Evolutionary conservation across 768 basidiomycete genomes (phyloP).

Genomic region (Lentinula aciculospora): DNA sequence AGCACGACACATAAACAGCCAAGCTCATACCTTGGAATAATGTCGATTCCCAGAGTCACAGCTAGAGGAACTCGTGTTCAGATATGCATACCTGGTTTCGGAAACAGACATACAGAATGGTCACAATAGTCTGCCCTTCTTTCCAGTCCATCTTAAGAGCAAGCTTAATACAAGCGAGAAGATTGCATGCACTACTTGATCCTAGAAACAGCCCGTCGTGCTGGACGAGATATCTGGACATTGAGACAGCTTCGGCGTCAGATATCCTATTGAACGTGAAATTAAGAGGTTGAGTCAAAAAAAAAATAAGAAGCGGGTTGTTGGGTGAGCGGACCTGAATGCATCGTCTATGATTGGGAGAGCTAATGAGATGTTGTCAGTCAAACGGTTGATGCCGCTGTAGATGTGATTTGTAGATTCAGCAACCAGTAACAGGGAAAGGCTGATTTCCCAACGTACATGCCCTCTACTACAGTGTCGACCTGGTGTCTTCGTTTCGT

Average conservation of each 20-base stretch:
- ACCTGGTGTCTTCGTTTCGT: constrained; percentile 91
- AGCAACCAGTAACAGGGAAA: constrained; percentile 4
- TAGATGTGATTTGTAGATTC: not conserved
- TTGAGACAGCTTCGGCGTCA: constrained; percentile 90
- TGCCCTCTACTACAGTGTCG: constrained; percentile 93
- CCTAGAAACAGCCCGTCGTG: constrained; percentile 93
- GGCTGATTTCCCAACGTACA: constrained; percentile 37
- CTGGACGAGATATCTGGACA: constrained; percentile 90
- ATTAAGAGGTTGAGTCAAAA: not conserved
- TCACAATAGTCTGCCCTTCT: constrained; percentile 71
- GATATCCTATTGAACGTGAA: constrained; percentile 59
- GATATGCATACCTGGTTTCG: not conserved
- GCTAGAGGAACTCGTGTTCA: constrained; percentile 25
- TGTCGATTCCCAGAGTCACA: constrained; percentile 91
- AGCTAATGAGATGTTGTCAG: constrained; percentile 84
- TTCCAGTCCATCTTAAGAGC: constrained; percentile 65
- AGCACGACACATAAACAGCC: not conserved
- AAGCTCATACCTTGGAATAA: constrained; percentile 73
- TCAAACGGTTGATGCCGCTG: constrained; percentile 91
- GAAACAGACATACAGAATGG: constrained; percentile 61
- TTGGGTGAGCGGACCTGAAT: constrained; percentile 52
- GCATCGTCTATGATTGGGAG: constrained; percentile 85
- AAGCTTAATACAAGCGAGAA: constrained; percentile 86
- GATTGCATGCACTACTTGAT: constrained; percentile 93
- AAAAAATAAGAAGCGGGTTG: not conserved